Evolutionary conservation across 805 yeast genomes (phyloP), one percentile per base, ranked within the genome.

Genomic region (Kuraishia floccosa): DNA sequence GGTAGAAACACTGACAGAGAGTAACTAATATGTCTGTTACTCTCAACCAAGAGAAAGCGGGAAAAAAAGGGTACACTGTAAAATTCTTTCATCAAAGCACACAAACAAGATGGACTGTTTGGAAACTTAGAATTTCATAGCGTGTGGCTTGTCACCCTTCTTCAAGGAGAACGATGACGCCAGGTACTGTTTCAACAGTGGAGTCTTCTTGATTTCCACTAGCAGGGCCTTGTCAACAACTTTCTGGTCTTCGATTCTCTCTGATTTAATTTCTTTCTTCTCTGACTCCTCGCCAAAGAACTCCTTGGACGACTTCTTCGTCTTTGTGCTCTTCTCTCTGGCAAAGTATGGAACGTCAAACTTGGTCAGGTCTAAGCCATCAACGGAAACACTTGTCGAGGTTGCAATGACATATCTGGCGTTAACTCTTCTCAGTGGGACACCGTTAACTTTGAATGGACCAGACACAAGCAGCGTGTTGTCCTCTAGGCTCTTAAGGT

Each of bases 381-480:
- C 71, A 48, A 89, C 79, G 47, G 75, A 65, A 55, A 91, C 82
- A 63, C 73, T 68, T 68, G 98, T 91, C 50, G 96, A 85, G 59
- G 98, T 89, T 56, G 96, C 97, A 69, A 89, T 89, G 52, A 91
- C 98, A 71, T 89, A 91, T 68, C 95, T 84, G 53, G 96, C 79
- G 66, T 89, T 91, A 52, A 89, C 97, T 76, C 96, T 84, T 81
- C 97, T 86, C 65, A 89, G 76, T 64, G 98, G 97, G 50, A 89
- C 98, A 74, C 98, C 98, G 72, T 89, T 89, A 57, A 89, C 84
- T 78, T 91, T 89, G 94, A 89, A 91, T 56, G 98, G 98, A 63
- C 98, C 98, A 41, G 96, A 70, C 43, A 89, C 95, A 60, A 89
- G 81, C 56, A 89, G 72, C 46, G 96, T 89, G 85, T 85, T 84